Evolutionary conservation across 2,329 filamentous ascomycete genomes (phyloP), one percentile per base, ranked within the genome.

Genomic region (Didymella exigua): DNA sequence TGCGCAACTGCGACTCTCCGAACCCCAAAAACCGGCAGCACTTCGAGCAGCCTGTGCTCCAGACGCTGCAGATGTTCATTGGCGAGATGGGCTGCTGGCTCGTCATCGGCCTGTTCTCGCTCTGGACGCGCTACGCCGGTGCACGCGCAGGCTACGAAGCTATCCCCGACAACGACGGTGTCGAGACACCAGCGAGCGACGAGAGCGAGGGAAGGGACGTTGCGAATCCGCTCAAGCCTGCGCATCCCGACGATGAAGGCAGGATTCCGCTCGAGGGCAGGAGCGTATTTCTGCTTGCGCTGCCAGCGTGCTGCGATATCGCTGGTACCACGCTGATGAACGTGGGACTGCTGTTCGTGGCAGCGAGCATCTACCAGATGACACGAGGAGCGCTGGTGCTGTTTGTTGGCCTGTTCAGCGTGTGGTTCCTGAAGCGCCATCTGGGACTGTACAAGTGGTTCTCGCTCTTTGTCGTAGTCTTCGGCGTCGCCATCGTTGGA

Each of bases 351-450:
- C 82, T 98, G 43, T 93, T 98, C 72, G 93, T 98, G 21, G 95
- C 91, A 11, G 91, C 95, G 1, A 96, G 91, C 57, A 97, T 99
- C 70, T 99, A 97, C 77, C 95, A 99, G 78, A 99, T 99, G 95
- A 98, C 93, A 1, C 84, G 95, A 55, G 95, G 95, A 8, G 95
- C 95, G 0, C 82, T 99, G 36, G 93, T 99, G 3, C 82, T 99
- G 6, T 99, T 99, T 67, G 95, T 99, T 18, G 95, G 95, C 0
- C 79, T 98, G 0, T 97, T 99, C 78, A 96, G 92, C 69, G 93
- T 99, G 24, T 69, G 96, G 11, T 98, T 99, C 75, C 81, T 99
- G 53, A 88, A 86, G 67, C 86, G 91, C 42, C 88, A 86, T 64
- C 82, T 99, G 29, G 85, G 87, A 58, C 73, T 89, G n/a, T 97